A percentile compares a stretch with the other conserved stretches of the same genome.
Evolutionary conservation across 2,329 filamentous ascomycete genomes (phyloP).

Genomic region (Whalleya microplaca): DNA sequence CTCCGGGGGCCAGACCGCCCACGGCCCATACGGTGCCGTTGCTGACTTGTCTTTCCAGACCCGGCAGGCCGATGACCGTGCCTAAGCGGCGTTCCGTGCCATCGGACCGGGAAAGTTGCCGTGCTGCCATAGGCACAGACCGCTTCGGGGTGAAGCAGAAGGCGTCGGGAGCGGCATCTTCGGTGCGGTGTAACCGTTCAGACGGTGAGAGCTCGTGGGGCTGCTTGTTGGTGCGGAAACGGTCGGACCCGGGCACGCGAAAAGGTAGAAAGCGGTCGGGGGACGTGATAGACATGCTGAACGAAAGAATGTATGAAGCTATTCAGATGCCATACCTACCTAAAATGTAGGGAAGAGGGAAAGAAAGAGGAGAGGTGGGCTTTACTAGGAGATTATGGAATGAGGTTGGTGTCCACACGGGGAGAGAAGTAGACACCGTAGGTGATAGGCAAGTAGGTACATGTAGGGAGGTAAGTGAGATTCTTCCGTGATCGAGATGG

Average conservation of each 20-base stretch:
- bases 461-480: neutral
- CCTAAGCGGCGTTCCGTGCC: slow-evolving; percentile 30
- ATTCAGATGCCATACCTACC: slow-evolving; percentile 31
- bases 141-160: slow-evolving; percentile 44
- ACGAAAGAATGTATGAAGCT: slow-evolving; percentile 33
- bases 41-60: slow-evolving; percentile 58
- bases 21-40: slow-evolving; percentile 76
- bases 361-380: neutral
- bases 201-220: slow-evolving; percentile 45
- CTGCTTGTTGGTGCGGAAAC: slow-evolving; percentile 50
- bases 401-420: neutral
- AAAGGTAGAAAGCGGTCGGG: slow-evolving; percentile 57
- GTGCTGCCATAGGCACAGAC: slow-evolving; percentile 32
- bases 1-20: slow-evolving; percentile 66
- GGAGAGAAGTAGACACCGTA: neutral
- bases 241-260: slow-evolving; percentile 46
- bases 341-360: slow-evolving; percentile 18
- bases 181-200: slow-evolving; percentile 51
- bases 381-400: neutral
- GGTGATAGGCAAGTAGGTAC: too few relatives aligned
- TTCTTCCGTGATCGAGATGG: neutral
- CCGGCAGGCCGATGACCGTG: slow-evolving; percentile 35
- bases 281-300: slow-evolving; percentile 33
- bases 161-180: slow-evolving; percentile 45
- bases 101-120: slow-evolving; percentile 34